A percentile compares a stretch with the other conserved stretches of the same genome.
phyloP scores from a whole-genome alignment of 2,329 filamentous ascomycete species.

The Beauveria varroae region DNA sequence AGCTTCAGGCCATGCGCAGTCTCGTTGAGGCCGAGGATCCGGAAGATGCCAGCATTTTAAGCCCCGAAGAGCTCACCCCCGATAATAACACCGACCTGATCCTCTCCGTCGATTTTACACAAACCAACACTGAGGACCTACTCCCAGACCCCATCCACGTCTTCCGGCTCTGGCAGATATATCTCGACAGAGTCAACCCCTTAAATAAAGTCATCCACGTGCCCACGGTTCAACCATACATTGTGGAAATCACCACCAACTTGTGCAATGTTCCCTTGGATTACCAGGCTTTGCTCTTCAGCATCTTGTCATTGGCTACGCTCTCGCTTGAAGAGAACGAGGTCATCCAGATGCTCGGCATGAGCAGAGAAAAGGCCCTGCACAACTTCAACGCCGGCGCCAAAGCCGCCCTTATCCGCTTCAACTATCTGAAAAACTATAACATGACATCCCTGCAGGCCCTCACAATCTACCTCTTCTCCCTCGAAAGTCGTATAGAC shows the following conservation, averaged over 20 bases:
- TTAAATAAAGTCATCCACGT: constrained; percentile 66
- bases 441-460: constrained; percentile 53
- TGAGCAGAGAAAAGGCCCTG: constrained; percentile 41
- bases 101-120: constrained; percentile 33
- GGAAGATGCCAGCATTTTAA: constrained; percentile 41
- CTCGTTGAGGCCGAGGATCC: constrained; percentile 44
- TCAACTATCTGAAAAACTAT: constrained; percentile 51
- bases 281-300: constrained; percentile 54
- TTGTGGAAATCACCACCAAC: constrained; percentile 55
- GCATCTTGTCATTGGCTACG: constrained; percentile 57
- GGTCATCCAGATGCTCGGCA: constrained; percentile 44
- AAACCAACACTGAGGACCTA: constrained; percentile 38
- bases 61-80: constrained; percentile 42
- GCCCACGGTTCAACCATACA: constrained; percentile 57
- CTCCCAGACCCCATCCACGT: constrained; percentile 60
- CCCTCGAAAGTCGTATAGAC: constrained; percentile 50
- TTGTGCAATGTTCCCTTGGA: constrained; percentile 48
- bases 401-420: constrained; percentile 40
- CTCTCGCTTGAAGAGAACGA: constrained; percentile 49
- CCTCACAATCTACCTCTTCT: constrained; percentile 50
- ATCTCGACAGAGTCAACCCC: constrained; percentile 67
- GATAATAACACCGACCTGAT: constrained; percentile 47
- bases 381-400: constrained; percentile 45
- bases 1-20: constrained; percentile 52
- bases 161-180: constrained; percentile 67